These are phyloP conservation scores for Bauhinia variegata DNA, from an alignment of 306 rosid genomes.

Conservation along the genomic window DNA sequence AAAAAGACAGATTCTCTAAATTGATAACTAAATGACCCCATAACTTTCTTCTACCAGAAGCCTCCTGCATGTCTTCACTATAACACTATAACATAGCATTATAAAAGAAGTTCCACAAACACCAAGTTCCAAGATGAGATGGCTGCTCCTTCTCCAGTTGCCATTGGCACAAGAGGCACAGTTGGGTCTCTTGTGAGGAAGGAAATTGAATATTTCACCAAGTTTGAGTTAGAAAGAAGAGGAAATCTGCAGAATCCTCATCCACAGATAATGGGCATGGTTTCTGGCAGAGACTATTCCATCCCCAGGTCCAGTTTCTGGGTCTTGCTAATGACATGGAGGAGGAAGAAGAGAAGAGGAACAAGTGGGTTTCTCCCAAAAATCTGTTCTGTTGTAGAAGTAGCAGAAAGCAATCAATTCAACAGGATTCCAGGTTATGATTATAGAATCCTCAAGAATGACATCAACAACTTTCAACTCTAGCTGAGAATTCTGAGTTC, in stretches of 20 bases:
- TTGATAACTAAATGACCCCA: slow-evolving; percentile 50
- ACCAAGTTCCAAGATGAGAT: slow-evolving; percentile 50
- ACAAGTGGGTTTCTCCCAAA: slow-evolving; percentile 47
- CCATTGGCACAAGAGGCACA: slow-evolving; percentile 84
- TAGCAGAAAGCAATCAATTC: slow-evolving; percentile 45
- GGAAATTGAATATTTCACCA: slow-evolving; percentile 77
- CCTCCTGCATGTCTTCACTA: slow-evolving; percentile 36
- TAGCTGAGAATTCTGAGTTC: slow-evolving; percentile 20
- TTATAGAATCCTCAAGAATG: slow-evolving; percentile 64
- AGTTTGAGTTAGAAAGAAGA: slow-evolving; percentile 59
- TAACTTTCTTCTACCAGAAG: slow-evolving; percentile 55
- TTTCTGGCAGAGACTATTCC: slow-evolving; percentile 39
- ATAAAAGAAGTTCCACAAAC: slow-evolving; percentile 41
- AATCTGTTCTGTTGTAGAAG: slow-evolving; percentile 56
- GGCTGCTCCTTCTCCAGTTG: slow-evolving; percentile 65
- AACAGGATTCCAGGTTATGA: slow-evolving; percentile 56
- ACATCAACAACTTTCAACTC: slow-evolving; percentile 51
- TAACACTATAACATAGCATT: slow-evolving; percentile 38
- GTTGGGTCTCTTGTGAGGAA: slow-evolving; percentile 73
- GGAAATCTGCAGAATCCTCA: slow-evolving; percentile 46
- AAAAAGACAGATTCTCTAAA: slow-evolving; percentile 43
- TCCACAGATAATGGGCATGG: slow-evolving; percentile 38
- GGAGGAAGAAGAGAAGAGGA: slow-evolving; percentile 60
- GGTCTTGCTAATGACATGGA: slow-evolving; percentile 62
- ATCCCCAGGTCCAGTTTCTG: slow-evolving; percentile 56